A percentile compares a stretch with the other conserved stretches of the same genome.
These are phyloP conservation scores for Protea cynaroides DNA, from an alignment of 164 flowering plant genomes.

Conservation along the genomic window DNA sequence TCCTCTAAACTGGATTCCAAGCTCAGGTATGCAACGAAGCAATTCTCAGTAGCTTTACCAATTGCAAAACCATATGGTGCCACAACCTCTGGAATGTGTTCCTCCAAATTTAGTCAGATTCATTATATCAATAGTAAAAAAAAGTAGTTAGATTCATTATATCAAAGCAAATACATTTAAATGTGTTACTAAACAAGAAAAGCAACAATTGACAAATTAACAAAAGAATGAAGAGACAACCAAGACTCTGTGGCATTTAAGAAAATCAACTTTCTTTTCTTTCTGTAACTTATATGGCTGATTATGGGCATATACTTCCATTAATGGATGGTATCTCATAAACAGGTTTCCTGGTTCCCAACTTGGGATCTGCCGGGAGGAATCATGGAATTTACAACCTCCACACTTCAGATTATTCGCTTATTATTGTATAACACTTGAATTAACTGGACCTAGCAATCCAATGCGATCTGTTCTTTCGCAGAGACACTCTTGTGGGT, in stretches of 20 bases:
- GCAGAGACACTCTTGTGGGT: slow-evolving; percentile 89
- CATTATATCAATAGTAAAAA: too few species aligned
- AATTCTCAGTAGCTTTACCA: too few species aligned
- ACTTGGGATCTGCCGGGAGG: not conserved
- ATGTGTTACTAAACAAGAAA: not conserved
- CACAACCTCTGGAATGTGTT: too few species aligned
- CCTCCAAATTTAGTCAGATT: too few species aligned
- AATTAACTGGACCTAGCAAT: slow-evolving; percentile 15
- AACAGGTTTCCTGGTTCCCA: not conserved
- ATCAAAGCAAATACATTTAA: not conserved
- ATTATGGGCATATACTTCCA: not conserved
- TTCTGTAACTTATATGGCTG: not conserved
- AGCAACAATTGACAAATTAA: not conserved
- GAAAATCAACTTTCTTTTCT: not conserved
- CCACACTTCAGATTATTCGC: too few species aligned
- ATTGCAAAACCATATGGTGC: too few species aligned
- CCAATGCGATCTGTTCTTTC: slow-evolving; percentile 38
- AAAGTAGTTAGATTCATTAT: too few species aligned
- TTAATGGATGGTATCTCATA: not conserved
- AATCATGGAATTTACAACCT: not conserved
- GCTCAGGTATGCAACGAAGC: too few species aligned
- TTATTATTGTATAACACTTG: slow-evolving; percentile 5
- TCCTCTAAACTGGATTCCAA: too few species aligned
- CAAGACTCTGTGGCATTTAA: not conserved
- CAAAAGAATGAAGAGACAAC: slow-evolving; percentile 4